These are phyloP conservation scores for Candida succiphila DNA, from an alignment of 805 yeast species.

Conservation along the genomic window DNA sequence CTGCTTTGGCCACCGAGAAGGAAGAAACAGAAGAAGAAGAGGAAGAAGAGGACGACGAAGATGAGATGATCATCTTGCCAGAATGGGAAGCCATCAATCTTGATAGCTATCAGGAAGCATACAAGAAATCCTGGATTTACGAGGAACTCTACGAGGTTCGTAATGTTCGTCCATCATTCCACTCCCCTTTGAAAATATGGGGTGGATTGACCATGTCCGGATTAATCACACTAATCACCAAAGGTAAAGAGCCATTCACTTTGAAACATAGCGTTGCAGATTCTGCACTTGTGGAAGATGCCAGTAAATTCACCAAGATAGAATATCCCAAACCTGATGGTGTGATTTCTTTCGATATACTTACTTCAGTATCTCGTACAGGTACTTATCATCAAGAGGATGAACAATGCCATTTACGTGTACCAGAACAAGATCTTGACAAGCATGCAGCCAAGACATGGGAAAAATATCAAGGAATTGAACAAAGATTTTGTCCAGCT, in stretches of 20 bases:
- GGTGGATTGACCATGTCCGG: conserved; percentile 88
- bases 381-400: conserved; percentile 95
- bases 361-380: conserved; percentile 93
- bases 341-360: conserved; percentile 78
- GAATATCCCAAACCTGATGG: conserved; percentile 96
- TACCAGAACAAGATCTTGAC: conserved; percentile 51
- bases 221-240: conserved; percentile 63
- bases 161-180: conserved; percentile 88
- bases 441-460: conserved; percentile 61
- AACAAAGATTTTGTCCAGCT: conserved; percentile 93
- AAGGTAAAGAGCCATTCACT: conserved; percentile 86
- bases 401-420: conserved; percentile 78
- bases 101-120: conserved; percentile 48
- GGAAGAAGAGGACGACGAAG: conserved; percentile 30
- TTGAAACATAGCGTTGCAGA: conserved; percentile 60
- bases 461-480: conserved; percentile 79
- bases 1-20: conserved; percentile 26
- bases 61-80: conserved; percentile 21
- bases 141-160: conserved; percentile 79
- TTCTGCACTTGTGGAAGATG: conserved; percentile 59
- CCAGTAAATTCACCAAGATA: conserved; percentile 57
- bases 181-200: conserved; percentile 57
- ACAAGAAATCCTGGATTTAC: conserved; percentile 75
- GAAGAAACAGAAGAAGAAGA: conserved; percentile 23
- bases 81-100: conserved; percentile 39